Evolutionary conservation across 176 grass and related monocot species (phyloP).

Genomic region (Dendrocalamus sinicus): DNA sequence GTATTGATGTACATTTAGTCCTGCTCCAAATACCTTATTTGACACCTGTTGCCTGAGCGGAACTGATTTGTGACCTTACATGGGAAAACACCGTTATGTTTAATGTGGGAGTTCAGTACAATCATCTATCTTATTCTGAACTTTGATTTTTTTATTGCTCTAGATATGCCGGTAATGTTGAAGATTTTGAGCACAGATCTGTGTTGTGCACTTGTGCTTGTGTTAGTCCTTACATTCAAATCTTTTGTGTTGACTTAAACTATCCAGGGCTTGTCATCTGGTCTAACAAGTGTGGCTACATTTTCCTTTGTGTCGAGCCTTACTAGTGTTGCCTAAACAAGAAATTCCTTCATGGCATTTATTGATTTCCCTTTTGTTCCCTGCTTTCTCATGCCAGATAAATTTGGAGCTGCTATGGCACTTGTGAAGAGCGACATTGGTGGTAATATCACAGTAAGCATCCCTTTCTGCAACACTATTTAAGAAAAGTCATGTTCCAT

Average conservation of each 20-base stretch:
- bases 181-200: conserved; percentile 2
- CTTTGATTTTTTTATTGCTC: not conserved
- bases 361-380: conserved; percentile 11
- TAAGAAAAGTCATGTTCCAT: not conserved
- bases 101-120: not conserved
- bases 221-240: not conserved
- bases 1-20: not conserved
- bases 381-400: conserved; percentile 58
- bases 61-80: not conserved
- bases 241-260: conserved; percentile 16
- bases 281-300: not conserved
- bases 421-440: conserved; percentile 92
- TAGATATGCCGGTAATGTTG: not conserved
- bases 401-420: conserved; percentile 96
- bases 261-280: not conserved
- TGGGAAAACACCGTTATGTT: not conserved
- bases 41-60: not conserved
- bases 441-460: conserved; percentile 92
- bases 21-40: conserved; percentile 9
- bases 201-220: not conserved
- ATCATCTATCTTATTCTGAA: not conserved
- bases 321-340: conserved; percentile 13
- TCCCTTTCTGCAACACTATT: conserved; percentile 10
- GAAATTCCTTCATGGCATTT: not conserved
- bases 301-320: not conserved